Conservation (phyloP, 176 grass and related monocot genomes). For the Zea luxurians region DNA sequence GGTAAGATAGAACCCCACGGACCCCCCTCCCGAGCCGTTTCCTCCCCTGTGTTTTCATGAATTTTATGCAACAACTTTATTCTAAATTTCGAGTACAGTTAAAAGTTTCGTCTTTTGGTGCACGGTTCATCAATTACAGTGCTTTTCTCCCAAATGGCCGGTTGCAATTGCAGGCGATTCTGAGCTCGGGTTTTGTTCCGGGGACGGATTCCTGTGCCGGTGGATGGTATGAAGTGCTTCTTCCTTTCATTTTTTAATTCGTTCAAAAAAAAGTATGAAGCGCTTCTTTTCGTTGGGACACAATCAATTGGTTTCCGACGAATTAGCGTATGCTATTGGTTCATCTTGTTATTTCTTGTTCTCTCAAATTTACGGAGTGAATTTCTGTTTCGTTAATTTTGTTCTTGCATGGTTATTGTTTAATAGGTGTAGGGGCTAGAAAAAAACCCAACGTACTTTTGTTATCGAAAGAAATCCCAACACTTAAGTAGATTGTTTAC, state of each 20-base stretch:
- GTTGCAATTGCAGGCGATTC: slow-evolving; percentile 38
- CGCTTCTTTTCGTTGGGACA: background rate
- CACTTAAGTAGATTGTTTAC: background rate
- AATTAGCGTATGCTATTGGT: background rate
- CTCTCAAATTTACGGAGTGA: background rate
- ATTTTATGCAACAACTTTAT: background rate
- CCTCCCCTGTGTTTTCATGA: background rate
- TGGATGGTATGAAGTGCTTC: slow-evolving; percentile 59
- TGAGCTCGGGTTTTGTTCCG: slow-evolving; percentile 16
- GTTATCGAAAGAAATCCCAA: background rate
- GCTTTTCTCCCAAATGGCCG: background rate
- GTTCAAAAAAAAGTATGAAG: slow-evolving; percentile 51
- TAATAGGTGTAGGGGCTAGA: slow-evolving; percentile 24
- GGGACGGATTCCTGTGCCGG: slow-evolving; percentile 6
- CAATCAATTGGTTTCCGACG: slow-evolving; percentile 1
- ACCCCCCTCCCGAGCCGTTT: background rate
- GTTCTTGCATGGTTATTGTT: background rate
- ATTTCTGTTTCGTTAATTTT: slow-evolving; percentile 2
- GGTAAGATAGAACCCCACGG: slow-evolving; percentile 9
- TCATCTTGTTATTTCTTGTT: background rate
- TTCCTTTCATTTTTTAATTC: slow-evolving; percentile 68
- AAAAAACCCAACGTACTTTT: background rate
- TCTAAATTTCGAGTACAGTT: background rate
- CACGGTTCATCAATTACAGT: slow-evolving; percentile 10
- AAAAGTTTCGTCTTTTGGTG: background rate